Conservation (phyloP, 2,329 filamentous ascomycete species). For the Arthrobotrys conoides region DNA sequence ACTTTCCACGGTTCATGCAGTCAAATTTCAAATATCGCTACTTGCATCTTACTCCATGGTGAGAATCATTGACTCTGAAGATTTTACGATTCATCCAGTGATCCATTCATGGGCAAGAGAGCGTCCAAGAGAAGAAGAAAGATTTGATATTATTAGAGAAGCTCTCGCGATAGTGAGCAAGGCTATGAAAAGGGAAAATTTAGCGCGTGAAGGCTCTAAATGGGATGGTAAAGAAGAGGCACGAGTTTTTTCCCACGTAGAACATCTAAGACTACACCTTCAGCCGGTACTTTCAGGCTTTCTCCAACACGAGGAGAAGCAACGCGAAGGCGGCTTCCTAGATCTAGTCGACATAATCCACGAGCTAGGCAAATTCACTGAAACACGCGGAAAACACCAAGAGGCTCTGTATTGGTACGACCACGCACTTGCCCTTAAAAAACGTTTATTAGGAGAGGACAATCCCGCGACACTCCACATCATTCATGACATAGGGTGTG, state of each 20-base stretch:
- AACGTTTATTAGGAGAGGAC: neutral
- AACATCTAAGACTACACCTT: neutral
- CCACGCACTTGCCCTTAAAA: neutral
- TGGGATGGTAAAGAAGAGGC: neutral
- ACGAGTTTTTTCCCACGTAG: too few relatives aligned
- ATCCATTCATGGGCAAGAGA: constrained; percentile 59
- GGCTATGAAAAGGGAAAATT: neutral
- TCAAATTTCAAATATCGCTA: constrained; percentile 21
- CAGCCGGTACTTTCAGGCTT: neutral
- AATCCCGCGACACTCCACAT: neutral
- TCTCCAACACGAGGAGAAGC: too few relatives aligned
- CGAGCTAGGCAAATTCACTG: neutral
- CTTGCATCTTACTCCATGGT: constrained; percentile 58
- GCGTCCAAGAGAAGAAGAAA: constrained; percentile 1
- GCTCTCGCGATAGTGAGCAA: neutral
- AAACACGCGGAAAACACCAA: neutral
- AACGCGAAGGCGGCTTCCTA: neutral
- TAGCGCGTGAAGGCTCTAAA: neutral
- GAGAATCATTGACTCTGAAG: constrained; percentile 1
- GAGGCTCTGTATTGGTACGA: neutral
- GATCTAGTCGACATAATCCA: neutral
- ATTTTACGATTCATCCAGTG: constrained; percentile 57
- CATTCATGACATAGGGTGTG: neutral
- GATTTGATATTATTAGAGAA: neutral
- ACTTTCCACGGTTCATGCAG: neutral